phyloP scores from a whole-genome alignment of 1,284 basidiomycete genomes.

The Phenoliferia sp. region DNA sequence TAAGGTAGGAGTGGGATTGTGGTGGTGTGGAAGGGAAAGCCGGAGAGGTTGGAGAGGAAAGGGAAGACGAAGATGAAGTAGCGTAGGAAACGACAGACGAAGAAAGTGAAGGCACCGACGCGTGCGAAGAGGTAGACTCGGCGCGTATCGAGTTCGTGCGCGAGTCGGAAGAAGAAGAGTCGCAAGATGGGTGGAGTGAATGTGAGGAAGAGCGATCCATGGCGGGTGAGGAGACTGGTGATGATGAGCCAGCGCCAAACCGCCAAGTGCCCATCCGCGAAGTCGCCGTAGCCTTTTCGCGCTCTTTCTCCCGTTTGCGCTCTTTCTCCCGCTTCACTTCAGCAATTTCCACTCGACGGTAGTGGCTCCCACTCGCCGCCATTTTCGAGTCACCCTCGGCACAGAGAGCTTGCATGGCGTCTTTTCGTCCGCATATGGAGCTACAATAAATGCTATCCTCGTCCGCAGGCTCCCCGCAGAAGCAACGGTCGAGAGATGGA shows the following conservation, averaged over 20 bases:
- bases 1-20: slow-evolving; percentile 2
- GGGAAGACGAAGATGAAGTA: slow-evolving; percentile 2
- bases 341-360: slow-evolving; percentile 16
- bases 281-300: slow-evolving; percentile 1
- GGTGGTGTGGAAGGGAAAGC: slow-evolving; percentile 1
- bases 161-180: slow-evolving; percentile 1
- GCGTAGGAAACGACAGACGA: slow-evolving; percentile 10
- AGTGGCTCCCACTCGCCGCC: slow-evolving; percentile 16
- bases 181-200: background rate
- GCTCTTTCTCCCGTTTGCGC: background rate
- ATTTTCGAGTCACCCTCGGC: slow-evolving; percentile 4
- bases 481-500: slow-evolving; percentile 11
- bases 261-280: background rate
- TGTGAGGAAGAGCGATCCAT: background rate
- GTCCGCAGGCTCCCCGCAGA: slow-evolving; percentile 22
- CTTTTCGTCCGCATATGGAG: slow-evolving; percentile 18
- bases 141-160: background rate
- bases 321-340: slow-evolving; percentile 13
- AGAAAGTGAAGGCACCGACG: slow-evolving; percentile 11
- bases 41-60: slow-evolving; percentile 11
- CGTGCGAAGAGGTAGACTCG: background rate
- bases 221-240: background rate
- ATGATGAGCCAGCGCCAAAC: background rate
- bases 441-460: slow-evolving; percentile 31
- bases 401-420: slow-evolving; percentile 28